A percentile compares a stretch with the other conserved stretches of the same genome.
Conservation (phyloP, 768 basidiomycete species). For the Neoboletus subvelutipes region DNA sequence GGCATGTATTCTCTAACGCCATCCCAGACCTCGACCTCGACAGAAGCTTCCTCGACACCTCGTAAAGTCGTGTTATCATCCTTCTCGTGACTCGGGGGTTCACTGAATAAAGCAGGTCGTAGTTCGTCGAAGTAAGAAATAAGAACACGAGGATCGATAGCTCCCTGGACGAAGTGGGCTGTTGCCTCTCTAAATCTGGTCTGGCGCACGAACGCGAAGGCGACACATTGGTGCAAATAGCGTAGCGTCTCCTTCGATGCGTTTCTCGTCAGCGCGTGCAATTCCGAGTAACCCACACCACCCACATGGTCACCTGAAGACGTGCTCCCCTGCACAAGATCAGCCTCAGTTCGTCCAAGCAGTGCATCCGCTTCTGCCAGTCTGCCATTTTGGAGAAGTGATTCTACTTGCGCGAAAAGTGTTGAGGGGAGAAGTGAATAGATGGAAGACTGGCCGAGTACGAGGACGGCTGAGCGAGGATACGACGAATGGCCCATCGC, state of each 20-base stretch:
- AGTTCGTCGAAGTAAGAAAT: constrained; percentile 79
- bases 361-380: constrained; percentile 64
- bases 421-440: constrained; percentile 71
- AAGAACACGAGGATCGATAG: constrained; percentile 80
- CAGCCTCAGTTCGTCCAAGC: constrained; percentile 53
- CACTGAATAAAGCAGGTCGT: constrained; percentile 59
- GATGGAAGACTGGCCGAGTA: constrained; percentile 59
- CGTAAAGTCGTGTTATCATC: background rate
- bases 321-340: constrained; percentile 12
- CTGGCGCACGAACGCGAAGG: constrained; percentile 74
- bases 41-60: constrained; percentile 30
- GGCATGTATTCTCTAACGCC: constrained; percentile 76
- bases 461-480: constrained; percentile 66
- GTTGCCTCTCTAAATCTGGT: constrained; percentile 85
- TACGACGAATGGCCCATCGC: constrained; percentile 40
- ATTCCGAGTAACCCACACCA: background rate
- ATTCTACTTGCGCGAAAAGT: constrained; percentile 69
- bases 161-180: constrained; percentile 71
- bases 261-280: constrained; percentile 9
- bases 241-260: constrained; percentile 61
- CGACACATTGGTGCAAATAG: constrained; percentile 80
- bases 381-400: constrained; percentile 60
- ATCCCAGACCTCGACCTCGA: constrained; percentile 67
- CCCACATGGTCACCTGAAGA: constrained; percentile 11
- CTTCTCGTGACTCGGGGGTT: background rate